A percentile compares a stretch with the other conserved stretches of the same genome.
Evolutionary conservation across 352 stramenopile species (phyloP).

Genomic region (Phytopythium cucurbitacearum): DNA sequence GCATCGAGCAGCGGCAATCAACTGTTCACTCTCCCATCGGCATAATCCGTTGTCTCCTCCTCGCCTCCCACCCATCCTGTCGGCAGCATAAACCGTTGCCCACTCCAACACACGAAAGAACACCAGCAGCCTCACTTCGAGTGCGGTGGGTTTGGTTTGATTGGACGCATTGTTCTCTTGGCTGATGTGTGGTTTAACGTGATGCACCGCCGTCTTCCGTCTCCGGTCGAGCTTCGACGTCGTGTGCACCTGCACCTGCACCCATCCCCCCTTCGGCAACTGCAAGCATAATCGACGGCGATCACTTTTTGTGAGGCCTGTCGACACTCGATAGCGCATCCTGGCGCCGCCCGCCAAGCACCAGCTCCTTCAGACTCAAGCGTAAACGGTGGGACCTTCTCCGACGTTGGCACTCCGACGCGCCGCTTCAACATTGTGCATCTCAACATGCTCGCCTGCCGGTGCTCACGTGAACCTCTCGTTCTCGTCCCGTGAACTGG

Average conservation of each 20-base stretch:
- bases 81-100: too few species aligned
- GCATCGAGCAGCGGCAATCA: too few species aligned
- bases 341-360: not conserved
- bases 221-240: not conserved
- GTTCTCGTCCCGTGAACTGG: too few species aligned
- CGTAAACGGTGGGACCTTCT: constrained; percentile 2
- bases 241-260: not conserved
- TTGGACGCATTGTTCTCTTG: too few species aligned
- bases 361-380: not conserved
- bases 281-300: constrained; percentile 3
- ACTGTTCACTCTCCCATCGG: too few species aligned
- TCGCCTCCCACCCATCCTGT: too few species aligned
- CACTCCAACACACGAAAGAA: too few species aligned
- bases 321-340: not conserved
- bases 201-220: too few species aligned
- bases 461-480: not conserved
- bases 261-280: not conserved
- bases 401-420: not conserved
- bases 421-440: not conserved
- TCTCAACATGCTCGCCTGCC: not conserved
- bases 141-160: too few species aligned
- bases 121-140: too few species aligned
- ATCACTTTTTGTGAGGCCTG: not conserved
- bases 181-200: too few species aligned
- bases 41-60: too few species aligned